Conservation (phyloP, 805 yeast species). For the Suhomyces kilbournensis region DNA sequence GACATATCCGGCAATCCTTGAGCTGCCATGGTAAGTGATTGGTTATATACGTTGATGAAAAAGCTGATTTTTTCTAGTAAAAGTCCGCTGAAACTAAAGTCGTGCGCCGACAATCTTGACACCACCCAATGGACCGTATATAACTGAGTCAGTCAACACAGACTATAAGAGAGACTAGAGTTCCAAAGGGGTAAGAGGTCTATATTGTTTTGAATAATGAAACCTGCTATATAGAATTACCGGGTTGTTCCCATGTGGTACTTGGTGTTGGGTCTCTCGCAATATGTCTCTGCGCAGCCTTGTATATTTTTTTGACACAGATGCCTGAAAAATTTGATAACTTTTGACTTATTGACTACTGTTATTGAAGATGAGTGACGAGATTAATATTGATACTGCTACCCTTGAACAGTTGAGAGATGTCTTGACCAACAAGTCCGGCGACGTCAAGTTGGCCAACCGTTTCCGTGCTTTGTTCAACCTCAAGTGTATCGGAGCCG, state of each 20-base stretch:
- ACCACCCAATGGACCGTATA: too few species aligned
- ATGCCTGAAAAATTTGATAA: conserved; percentile 1
- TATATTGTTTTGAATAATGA: too few species aligned
- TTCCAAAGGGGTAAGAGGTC: too few species aligned
- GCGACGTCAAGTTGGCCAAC: conserved; percentile 72
- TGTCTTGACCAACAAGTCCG: conserved; percentile 59
- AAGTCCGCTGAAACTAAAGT: too few species aligned
- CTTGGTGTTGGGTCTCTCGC: too few species aligned
- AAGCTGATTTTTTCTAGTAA: too few species aligned
- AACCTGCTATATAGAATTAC: too few species aligned
- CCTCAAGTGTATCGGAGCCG: conserved; percentile 81
- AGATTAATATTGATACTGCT: conserved; percentile 40
- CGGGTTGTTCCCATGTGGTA: too few species aligned
- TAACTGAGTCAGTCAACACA: too few species aligned
- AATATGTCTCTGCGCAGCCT: neutral
- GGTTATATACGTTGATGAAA: neutral
- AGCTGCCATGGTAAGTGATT: conserved; percentile 11
- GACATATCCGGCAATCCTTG: conserved; percentile 81
- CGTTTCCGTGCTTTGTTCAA: conserved; percentile 94
- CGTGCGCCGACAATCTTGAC: too few species aligned
- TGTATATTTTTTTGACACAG: neutral
- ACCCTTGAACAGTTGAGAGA: conserved; percentile 69
- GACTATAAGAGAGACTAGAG: too few species aligned
- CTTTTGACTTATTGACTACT: neutral
- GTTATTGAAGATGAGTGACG: conserved; percentile 24